Conservation (phyloP, 140 eudicot species). For the Flaveria floridana region DNA sequence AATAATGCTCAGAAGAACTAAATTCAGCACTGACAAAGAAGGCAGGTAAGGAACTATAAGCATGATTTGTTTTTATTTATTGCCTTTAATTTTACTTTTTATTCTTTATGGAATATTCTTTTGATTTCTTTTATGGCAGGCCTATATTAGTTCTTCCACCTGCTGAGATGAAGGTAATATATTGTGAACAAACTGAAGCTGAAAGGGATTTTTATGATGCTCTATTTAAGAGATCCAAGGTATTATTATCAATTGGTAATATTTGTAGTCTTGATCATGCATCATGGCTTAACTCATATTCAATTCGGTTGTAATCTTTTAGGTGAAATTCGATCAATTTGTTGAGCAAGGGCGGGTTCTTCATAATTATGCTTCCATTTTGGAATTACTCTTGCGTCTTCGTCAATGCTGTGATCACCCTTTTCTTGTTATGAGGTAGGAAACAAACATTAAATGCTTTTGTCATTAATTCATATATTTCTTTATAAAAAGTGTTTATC, state of each 20-base stretch:
- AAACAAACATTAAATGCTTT: not conserved
- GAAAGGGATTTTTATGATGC: slow-evolving; percentile 95
- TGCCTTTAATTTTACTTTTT: not conserved
- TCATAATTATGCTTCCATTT: slow-evolving; percentile 92
- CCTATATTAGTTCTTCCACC: slow-evolving; percentile 97
- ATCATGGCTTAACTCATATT: slow-evolving; percentile 2
- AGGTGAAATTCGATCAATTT: slow-evolving; percentile 95
- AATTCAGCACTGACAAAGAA: slow-evolving; percentile 71
- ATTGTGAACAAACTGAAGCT: slow-evolving; percentile 79
- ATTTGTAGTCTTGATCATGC: slow-evolving; percentile 10
- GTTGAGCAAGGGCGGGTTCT: slow-evolving; percentile 97
- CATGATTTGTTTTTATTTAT: slow-evolving; percentile 1
- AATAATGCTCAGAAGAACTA: slow-evolving; percentile 93
- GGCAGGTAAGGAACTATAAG: slow-evolving; percentile 61
- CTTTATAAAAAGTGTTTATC: not conserved
- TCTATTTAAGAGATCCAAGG: slow-evolving; percentile 92
- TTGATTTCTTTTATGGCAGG: slow-evolving; percentile 45
- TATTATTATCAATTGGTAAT: slow-evolving; percentile 16
- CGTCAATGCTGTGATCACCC: slow-evolving; percentile 99
- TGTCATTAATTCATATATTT: not conserved
- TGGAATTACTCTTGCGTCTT: slow-evolving; percentile 89
- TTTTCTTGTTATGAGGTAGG: slow-evolving; percentile 94
- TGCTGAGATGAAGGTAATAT: slow-evolving; percentile 69
- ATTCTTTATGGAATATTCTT: not conserved
- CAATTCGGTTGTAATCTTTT: slow-evolving; percentile 3